Percentiles rank a stretch among this genome's conserved stretches.
Evolutionary conservation across 73 alveolate species (phyloP).

Genomic region (Blepharisma stoltei): DNA sequence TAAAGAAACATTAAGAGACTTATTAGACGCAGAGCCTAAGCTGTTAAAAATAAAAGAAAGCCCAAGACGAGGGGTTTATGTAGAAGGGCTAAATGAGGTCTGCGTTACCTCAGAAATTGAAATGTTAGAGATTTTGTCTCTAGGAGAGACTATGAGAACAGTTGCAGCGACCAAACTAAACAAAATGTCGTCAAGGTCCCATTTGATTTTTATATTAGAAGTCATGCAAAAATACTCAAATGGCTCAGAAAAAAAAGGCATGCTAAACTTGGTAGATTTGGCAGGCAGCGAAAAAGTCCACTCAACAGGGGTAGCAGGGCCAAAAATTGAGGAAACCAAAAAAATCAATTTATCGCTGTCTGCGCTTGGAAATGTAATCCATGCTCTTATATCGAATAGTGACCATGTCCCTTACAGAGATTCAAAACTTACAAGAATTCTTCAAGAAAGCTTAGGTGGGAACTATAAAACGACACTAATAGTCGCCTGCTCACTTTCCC

Average conservation of each 20-base stretch:
- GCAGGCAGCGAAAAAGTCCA: slow-evolving; percentile 80
- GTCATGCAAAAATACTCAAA: slow-evolving; percentile 50
- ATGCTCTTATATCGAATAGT: slow-evolving; percentile 50
- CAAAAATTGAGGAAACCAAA: slow-evolving; percentile 68
- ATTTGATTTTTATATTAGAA: slow-evolving; percentile 62
- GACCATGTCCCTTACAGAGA: slow-evolving; percentile 75
- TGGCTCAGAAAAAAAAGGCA: slow-evolving; percentile 63
- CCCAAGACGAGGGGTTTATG: slow-evolving; percentile 32
- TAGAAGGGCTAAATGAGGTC: slow-evolving; percentile 37
- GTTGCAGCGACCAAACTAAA: slow-evolving; percentile 72
- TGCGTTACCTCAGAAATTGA: slow-evolving; percentile 54
- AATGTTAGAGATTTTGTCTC: slow-evolving; percentile 42
- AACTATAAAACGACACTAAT: slow-evolving; percentile 68
- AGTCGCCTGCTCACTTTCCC: slow-evolving; percentile 64
- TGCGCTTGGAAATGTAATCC: slow-evolving; percentile 70
- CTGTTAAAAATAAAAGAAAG: slow-evolving; percentile 32
- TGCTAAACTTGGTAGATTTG: slow-evolving; percentile 63
- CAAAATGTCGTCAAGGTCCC: slow-evolving; percentile 59
- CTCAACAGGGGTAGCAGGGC: slow-evolving; percentile 69
- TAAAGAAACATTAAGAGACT: slow-evolving; percentile 31
- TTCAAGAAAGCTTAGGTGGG: slow-evolving; percentile 73
- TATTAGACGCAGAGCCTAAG: slow-evolving; percentile 15
- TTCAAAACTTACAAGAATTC: slow-evolving; percentile 68
- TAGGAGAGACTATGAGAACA: slow-evolving; percentile 60
- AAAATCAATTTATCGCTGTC: slow-evolving; percentile 69